These are phyloP conservation scores for Lecanoromycetidae sp. DNA, from an alignment of 2,329 filamentous ascomycete genomes.

Conservation along the genomic window DNA sequence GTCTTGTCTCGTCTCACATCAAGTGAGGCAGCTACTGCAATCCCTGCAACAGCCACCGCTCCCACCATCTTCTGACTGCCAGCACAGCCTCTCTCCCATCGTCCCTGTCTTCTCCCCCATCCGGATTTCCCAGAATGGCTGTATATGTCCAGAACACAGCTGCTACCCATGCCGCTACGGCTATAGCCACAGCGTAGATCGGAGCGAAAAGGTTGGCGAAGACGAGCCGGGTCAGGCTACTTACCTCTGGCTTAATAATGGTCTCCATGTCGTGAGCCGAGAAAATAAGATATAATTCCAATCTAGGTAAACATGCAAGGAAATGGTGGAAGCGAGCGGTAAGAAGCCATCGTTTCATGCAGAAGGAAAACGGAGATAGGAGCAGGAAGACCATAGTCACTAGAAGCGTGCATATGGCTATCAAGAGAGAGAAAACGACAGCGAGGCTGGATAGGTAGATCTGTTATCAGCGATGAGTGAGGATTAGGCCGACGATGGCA, in stretches of 20 bases:
- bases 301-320: conserved; percentile 42
- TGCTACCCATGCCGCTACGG: conserved; percentile 46
- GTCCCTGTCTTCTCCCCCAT: conserved; percentile 45
- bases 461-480: conserved; percentile 21
- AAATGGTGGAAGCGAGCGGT: conserved; percentile 39
- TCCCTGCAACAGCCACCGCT: conserved; percentile 40
- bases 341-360: conserved; percentile 37
- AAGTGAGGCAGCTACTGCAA: too few species aligned
- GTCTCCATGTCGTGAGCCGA: conserved; percentile 25
- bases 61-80: conserved; percentile 48
- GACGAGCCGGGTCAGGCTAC: conserved; percentile 35
- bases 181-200: conserved; percentile 43
- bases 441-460: conserved; percentile 44
- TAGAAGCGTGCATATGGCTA: conserved; percentile 43
- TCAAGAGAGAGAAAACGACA: conserved; percentile 42
- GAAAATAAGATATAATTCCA: conserved; percentile 38
- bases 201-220: conserved; percentile 44
- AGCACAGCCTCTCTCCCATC: conserved; percentile 50
- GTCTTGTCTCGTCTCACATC: too few species aligned
- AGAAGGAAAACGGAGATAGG: conserved; percentile 43
- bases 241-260: conserved; percentile 27
- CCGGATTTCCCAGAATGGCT: conserved; percentile 50
- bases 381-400: conserved; percentile 40
- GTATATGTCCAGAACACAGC: conserved; percentile 52
- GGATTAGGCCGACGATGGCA: neutral